Evolutionary conservation across 257 asterid species (phyloP), one percentile per base, ranked within the genome.

Genomic region (Solanum tarapatanum): DNA sequence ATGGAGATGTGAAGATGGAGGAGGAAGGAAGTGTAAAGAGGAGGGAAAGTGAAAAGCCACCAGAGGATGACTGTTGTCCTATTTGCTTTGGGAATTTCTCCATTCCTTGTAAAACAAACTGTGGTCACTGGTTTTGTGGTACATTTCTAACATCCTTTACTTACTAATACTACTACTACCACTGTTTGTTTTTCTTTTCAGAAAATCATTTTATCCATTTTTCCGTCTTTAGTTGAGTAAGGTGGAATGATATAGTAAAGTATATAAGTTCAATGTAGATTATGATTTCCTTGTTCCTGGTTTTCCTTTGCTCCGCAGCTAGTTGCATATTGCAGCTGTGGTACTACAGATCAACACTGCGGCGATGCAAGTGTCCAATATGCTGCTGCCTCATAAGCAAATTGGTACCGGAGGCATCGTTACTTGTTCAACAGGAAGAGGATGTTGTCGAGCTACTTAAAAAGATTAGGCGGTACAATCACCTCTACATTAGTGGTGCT

Each of bases 61-160:
- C 94, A 4, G 88, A 48, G 79, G 97, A 92, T 82, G 95, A 94
- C 74, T 93, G 93, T 1, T 93, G 97, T 90, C 93, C 97, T 17
- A 93, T 94, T 84, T 94, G 97, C 88, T 94, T 94, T 70, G 95
- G 92, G 45, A 86, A 80, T 17, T 94, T 94, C 91, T 48, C 86
- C 37, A 43, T 91, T 36, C 93, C 97, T 5, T 93, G 95, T 84
- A 91, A 89, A 88, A 91, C 97, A 3, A 92, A 90, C 86, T 93
- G 97, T 55, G 97, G 94, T 28, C 95, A 93, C 90, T 94, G 94
- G 95, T 94, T 90, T 86, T 94, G 95, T 82, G 95, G 96, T 72
- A 90, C 82, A 9, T 39, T 66, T 23, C 73, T 83, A 2, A 5
- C 7, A 41, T 64, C 84, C 55, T 86, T 12, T 32, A 62, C 35